Conservation (phyloP, 495 filamentous ascomycete genomes). For the Penicillium nucicola region DNA sequence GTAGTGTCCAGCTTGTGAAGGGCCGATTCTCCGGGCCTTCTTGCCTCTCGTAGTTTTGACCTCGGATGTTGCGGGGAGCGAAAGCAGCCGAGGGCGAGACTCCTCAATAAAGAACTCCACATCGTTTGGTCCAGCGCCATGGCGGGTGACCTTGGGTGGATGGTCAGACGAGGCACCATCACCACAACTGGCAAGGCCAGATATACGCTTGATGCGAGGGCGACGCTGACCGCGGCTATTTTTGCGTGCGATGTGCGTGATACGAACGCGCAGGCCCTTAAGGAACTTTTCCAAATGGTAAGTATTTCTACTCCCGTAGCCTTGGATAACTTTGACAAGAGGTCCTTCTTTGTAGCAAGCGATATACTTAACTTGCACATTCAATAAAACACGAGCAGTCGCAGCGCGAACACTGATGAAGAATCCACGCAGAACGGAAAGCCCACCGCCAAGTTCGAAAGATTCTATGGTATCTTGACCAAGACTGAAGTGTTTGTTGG, state of each 20-base stretch:
- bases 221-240: slow-evolving; percentile 31
- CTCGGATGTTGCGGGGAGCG: neutral
- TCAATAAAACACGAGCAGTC: slow-evolving; percentile 61
- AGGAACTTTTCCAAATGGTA: slow-evolving; percentile 43
- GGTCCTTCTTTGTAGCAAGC: slow-evolving; percentile 38
- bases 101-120: slow-evolving; percentile 44
- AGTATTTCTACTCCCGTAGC: slow-evolving; percentile 10
- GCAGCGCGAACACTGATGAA: slow-evolving; percentile 65
- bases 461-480: slow-evolving; percentile 21
- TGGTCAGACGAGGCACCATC: slow-evolving; percentile 34
- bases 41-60: slow-evolving; percentile 25
- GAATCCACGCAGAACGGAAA: slow-evolving; percentile 59
- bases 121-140: slow-evolving; percentile 41
- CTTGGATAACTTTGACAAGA: slow-evolving; percentile 24
- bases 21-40: slow-evolving; percentile 29
- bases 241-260: slow-evolving; percentile 36
- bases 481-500: slow-evolving; percentile 41
- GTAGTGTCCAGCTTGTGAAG: slow-evolving; percentile 34
- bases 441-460: slow-evolving; percentile 33
- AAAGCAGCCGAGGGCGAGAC: slow-evolving; percentile 13
- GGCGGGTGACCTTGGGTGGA: slow-evolving; percentile 28
- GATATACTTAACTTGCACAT: slow-evolving; percentile 50
- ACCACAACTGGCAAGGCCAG: slow-evolving; percentile 37
- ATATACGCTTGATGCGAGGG: slow-evolving; percentile 41
- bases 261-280: slow-evolving; percentile 38